Base-by-base conservation (phyloP, 805 yeast species). In the Metschnikowia anglica region DNA sequence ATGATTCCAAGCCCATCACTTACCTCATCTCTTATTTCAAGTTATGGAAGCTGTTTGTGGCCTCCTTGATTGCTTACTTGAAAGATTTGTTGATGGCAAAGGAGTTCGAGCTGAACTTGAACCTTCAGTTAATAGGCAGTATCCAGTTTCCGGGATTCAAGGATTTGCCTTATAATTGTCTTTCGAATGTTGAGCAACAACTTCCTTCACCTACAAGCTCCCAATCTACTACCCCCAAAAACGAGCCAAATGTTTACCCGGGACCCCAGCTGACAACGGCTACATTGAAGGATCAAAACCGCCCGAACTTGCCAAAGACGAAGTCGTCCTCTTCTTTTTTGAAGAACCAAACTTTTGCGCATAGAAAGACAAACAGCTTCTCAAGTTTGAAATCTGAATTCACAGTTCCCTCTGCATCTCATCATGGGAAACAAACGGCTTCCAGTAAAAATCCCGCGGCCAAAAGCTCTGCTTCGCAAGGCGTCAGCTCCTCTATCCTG, bases 1-100 rank as follows among this genome's bases (percentile, higher is more conserved):
- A 49, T 39, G 72, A 68, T 39, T 51, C 72, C 31, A 62, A 55
- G 39, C 76, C 76, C 3, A 62, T 70, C 16, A 68, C 66, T 42
- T 61, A 67, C 32, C 60, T 70, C 52, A 53, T 70, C 16, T 46
- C 44, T 17, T 70, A 61, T 48, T 70, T 70, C 62, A 68, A 65
- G 54, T 58, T 58, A 39, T 70, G 73, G 69, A 69, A 68, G 52
- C 59, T 58, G 39, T 64, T 69, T 40, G 66, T 70, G 46, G 61
- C 61, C 45, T 59, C 71, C 8, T 52, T 70, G 39, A 57, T 66
- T 7, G 56, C 61, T 38, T 70, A 70, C 47, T 57, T 66, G 34
- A 66, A 61, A 44, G 74, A 78, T 52, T 61, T 75, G 44, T 60
- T 74, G 27, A 59, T 76, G 39, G 75, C 77, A 43, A 76, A 76